Evolutionary conservation across 2,329 filamentous ascomycete species (phyloP), one percentile per base, ranked within the genome.

Genomic region (Helotiales sp.): DNA sequence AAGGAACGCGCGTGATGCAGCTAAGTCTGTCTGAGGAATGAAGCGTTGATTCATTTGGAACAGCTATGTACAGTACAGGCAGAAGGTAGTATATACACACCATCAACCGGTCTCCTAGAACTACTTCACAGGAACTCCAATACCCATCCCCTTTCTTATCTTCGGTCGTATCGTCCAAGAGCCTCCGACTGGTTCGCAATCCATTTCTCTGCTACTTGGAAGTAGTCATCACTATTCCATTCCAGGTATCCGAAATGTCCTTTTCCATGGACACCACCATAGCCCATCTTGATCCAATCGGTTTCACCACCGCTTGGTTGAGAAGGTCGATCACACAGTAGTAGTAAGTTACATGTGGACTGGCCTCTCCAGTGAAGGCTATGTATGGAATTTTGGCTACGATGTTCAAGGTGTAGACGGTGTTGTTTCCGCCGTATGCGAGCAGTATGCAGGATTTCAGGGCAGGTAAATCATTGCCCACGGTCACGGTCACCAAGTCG

Each of bases 271-370:
- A 73, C 63, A 1, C 72, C 71, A 15, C 50, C 37, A 49, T 72
- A 68, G 0, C 34, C 67, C 64, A 75, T 54, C 58, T 68, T 71
- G 13, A 72, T 72, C 66, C 66, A 74, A 34, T 71, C 69, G 1
- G 67, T 60, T 67, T 73, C 0, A 74, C 71, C 24, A 69, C 71
- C 17, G 65, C 70, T 61, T 74, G 72, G 13, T 72, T 67, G 7
- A 75, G 55, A 50, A 69, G 67, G 7, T 69, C 62, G 20, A 78
- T 68, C 1, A 76, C 66, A 64, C 77, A 79, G 50, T 78, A 73
- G 60, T 77, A 76, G 61, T 77, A 77, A 2, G 76, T 75, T 30
- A 73, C 72, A 61, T 78, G 75, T 13, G 72, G 71, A 49, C 72
- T 73, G 1, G 76, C 77, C 61, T 77, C 73, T 24, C 75, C 73